Evolutionary conservation across 176 grass and related monocot species (phyloP), one percentile per base, ranked within the genome.

Genomic region (Bonia amplexicaulis): DNA sequence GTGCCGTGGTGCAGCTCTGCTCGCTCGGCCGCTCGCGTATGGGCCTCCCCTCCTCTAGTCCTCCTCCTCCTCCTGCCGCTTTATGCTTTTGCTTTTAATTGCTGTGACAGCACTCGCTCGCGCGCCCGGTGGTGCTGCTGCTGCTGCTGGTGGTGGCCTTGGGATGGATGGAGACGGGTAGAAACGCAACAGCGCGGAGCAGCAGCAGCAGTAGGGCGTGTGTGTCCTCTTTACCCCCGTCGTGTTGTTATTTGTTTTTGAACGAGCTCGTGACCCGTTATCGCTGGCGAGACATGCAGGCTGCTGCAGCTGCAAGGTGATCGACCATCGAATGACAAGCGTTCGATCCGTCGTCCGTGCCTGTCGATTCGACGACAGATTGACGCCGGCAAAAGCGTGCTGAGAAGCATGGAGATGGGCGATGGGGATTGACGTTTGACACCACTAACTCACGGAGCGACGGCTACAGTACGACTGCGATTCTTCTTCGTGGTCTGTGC

Each of bases 81-180:
- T 90, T 82, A 2, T 67, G 88, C 84, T 90, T 90, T 83, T 66
- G 88, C 88, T 86, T 86, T 90, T 72, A 48, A 46, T 47, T 85
- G 47, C 73, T 82, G 71, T 82, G 82, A 89, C 83, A 81, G 53
- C 82, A 81, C 88, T 62, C 37, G 3, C 47, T 53, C 44, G 62
- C 81, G 4, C 65, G 6, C 69, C 8, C 26, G 46, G 7, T 23
- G 69, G 5, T 20, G 76, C 29, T 58, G 84, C 33, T 25, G 66
- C 26, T 4, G 39, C 12, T 70, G 39, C 0, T 64, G 69, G 4
- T 84, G 59, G 29, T 11, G 25, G 37, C 52, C 26, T 74, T 11
- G 29, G 41, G 59, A 45, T 47, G 48, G 83, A 76, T 22, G 29
- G 44, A 54, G 23, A 7, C 22, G 48, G 10, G 23, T 37, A 49